phyloP scores from a whole-genome alignment of 148 eudicot genomes.

The Amaranthus palmeri region DNA sequence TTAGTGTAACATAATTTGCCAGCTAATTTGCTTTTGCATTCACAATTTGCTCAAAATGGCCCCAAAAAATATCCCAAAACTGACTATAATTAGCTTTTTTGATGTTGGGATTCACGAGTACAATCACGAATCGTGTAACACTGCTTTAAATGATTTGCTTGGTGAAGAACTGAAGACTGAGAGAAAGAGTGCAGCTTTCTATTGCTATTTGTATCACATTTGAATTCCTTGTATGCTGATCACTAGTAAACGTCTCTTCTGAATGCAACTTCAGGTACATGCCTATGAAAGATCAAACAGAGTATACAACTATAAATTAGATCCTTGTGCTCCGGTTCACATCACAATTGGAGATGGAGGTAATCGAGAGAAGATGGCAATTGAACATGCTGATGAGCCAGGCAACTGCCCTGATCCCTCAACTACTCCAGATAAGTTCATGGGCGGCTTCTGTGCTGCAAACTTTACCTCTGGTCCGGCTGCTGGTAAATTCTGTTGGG shows the following conservation, averaged over 20 bases:
- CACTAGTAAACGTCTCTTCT: not conserved
- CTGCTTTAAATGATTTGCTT: no score
- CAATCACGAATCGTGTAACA: no score
- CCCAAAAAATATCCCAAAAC: no score
- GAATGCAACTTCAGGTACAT: constrained; percentile 60
- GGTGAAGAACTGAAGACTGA: not conserved
- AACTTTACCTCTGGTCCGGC: constrained; percentile 94
- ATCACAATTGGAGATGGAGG: constrained; percentile 96
- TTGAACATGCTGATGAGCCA: constrained; percentile 73
- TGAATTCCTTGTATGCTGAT: not conserved
- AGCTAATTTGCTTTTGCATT: no score
- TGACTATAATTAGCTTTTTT: no score
- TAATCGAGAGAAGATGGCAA: constrained; percentile 92
- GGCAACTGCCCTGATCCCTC: constrained; percentile 85
- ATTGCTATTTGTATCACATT: not conserved
- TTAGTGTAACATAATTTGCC: not conserved
- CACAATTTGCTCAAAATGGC: no score
- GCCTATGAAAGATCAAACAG: constrained; percentile 95
- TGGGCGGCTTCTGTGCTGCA: constrained; percentile 89
- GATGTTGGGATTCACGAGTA: no score
- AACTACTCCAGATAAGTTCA: constrained; percentile 64
- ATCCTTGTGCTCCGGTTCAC: constrained; percentile 81
- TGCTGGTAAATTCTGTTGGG: constrained; percentile 93
- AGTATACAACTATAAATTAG: constrained; percentile 79
- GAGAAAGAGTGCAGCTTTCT: not conserved